These are phyloP conservation scores for Termitomyces sp. DNA, from an alignment of 1,284 basidiomycete genomes.

Conservation along the genomic window DNA sequence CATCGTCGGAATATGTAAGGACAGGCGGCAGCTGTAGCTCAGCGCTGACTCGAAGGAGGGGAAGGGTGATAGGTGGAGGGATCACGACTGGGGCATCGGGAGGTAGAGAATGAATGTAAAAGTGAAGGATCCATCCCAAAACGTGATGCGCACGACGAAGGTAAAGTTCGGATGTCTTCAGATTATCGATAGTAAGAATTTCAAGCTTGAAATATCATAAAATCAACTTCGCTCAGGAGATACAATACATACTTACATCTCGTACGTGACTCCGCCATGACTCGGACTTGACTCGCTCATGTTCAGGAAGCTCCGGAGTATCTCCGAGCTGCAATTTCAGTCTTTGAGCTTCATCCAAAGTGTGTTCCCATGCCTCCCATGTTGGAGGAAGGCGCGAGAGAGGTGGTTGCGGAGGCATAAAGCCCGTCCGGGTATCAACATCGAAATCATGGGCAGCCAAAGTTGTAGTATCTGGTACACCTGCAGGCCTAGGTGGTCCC, in stretches of 20 bases:
- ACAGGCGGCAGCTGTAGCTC: constrained; percentile 85
- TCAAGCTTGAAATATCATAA: constrained; percentile 32
- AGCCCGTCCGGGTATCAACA: constrained; percentile 88
- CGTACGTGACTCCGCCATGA: constrained; percentile 18
- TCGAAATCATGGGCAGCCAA: constrained; percentile 68
- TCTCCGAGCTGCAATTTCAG: constrained; percentile 18
- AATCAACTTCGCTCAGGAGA: neutral
- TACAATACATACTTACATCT: constrained; percentile 11
- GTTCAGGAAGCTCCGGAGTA: constrained; percentile 12
- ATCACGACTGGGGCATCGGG: constrained; percentile 50
- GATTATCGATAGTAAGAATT: constrained; percentile 44
- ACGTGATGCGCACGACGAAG: constrained; percentile 84
- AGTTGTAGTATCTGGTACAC: constrained; percentile 18
- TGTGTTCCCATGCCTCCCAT: constrained; percentile 73
- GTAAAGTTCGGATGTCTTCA: constrained; percentile 56
- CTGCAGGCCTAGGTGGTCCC: constrained; percentile 12
- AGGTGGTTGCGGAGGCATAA: constrained; percentile 84
- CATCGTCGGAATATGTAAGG: constrained; percentile 90
- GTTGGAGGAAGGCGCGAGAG: constrained; percentile 52
- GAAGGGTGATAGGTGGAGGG: constrained; percentile 72
- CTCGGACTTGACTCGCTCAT: constrained; percentile 14
- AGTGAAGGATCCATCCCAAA: constrained; percentile 82
- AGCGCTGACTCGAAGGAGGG: constrained; percentile 71
- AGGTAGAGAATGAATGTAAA: constrained; percentile 82
- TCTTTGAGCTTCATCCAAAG: constrained; percentile 45